Percentiles rank a stretch among this genome's conserved stretches.
These are phyloP conservation scores for Rutstroemia sp. DNA, from an alignment of 2,329 filamentous ascomycete genomes.

Conservation along the genomic window DNA sequence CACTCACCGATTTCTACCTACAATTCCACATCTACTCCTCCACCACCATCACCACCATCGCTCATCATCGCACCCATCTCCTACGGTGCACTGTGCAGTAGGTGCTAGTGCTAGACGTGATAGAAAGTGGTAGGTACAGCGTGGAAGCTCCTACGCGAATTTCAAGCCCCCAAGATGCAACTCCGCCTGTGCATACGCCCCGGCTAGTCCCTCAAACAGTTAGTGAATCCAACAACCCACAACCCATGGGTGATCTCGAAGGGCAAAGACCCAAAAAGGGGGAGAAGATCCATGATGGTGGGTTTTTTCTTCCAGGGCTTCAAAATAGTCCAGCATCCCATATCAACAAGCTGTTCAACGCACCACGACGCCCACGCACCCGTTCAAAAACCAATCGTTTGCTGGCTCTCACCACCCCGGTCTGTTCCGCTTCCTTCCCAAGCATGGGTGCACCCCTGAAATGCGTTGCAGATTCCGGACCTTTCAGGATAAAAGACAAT, in stretches of 20 bases:
- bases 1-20: too few species aligned
- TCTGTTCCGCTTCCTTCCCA: slow-evolving; percentile 4
- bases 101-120: too few species aligned
- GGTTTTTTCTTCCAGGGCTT: background rate
- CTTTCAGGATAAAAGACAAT: background rate
- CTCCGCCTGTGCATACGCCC: background rate
- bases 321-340: background rate
- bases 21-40: too few species aligned
- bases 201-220: background rate
- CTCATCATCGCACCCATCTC: too few species aligned
- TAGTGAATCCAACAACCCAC: background rate
- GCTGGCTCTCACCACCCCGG: slow-evolving; percentile 15
- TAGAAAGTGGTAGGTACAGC: too few species aligned
- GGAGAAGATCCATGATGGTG: background rate
- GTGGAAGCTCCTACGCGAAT: too few species aligned
- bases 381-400: slow-evolving; percentile 6
- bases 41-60: too few species aligned
- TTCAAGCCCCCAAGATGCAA: too few species aligned
- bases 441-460: slow-evolving; percentile 13
- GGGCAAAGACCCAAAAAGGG: background rate
- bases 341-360: background rate
- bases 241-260: background rate
- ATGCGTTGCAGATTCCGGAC: slow-evolving; percentile 8
- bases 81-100: too few species aligned
- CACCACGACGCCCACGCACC: slow-evolving; percentile 1